Conservation (phyloP, 2,329 filamentous ascomycete genomes). For the Fusarium ramigenum region DNA sequence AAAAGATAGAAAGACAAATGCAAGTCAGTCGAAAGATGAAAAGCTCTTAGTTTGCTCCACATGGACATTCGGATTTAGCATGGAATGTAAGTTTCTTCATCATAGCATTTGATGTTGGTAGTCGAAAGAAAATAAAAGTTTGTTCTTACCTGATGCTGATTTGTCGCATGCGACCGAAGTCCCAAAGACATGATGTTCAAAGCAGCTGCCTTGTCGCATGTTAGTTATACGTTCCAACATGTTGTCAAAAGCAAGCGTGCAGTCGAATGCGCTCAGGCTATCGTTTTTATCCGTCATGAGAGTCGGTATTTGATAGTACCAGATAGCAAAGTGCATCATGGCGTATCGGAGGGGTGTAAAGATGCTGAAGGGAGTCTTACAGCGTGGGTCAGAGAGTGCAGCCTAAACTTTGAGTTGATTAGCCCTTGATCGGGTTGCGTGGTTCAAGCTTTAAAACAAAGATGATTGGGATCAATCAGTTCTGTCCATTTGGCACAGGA, state of each 20-base stretch:
- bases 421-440: slow-evolving; percentile 21
- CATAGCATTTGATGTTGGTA: slow-evolving; percentile 54
- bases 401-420: slow-evolving; percentile 35
- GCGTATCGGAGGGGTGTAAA: slow-evolving; percentile 25
- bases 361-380: slow-evolving; percentile 20
- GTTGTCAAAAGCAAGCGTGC: not conserved
- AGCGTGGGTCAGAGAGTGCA: not conserved
- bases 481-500: slow-evolving; percentile 67
- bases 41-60: slow-evolving; percentile 77
- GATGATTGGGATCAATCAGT: slow-evolving; percentile 50
- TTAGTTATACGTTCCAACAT: slow-evolving; percentile 9
- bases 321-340: slow-evolving; percentile 52
- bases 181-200: not conserved
- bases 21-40: slow-evolving; percentile 85
- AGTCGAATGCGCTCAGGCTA: slow-evolving; percentile 43
- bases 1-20: slow-evolving; percentile 42
- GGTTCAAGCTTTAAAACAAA: slow-evolving; percentile 12
- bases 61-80: slow-evolving; percentile 77
- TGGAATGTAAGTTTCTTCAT: slow-evolving; percentile 77
- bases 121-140: slow-evolving; percentile 33
- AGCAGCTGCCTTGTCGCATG: slow-evolving; percentile 6
- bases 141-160: slow-evolving; percentile 41
- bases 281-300: slow-evolving; percentile 51
- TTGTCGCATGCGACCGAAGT: not conserved
- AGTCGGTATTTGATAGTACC: slow-evolving; percentile 60